Evolutionary conservation across 2,329 filamentous ascomycete species (phyloP).

Genomic region (Colletotrichum lentis): DNA sequence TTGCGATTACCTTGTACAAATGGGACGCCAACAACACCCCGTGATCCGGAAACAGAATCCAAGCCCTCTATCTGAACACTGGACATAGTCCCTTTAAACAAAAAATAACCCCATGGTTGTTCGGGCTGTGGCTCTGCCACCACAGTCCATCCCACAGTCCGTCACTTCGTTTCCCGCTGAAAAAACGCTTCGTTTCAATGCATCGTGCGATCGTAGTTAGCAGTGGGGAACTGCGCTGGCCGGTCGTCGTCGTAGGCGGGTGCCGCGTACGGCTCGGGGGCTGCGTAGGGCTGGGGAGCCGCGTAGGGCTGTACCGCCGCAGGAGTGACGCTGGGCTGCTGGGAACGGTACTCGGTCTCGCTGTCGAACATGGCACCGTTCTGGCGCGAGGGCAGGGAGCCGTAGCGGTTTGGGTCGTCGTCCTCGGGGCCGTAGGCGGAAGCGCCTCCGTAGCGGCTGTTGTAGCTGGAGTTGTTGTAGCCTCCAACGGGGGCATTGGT

Average conservation of each 20-base stretch:
- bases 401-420: slow-evolving; percentile 52
- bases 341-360: slow-evolving; percentile 58
- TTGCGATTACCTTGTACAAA: slow-evolving; percentile 40
- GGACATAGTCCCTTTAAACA: slow-evolving; percentile 19
- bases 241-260: slow-evolving; percentile 51
- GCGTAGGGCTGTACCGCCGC: slow-evolving; percentile 42
- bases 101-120: background rate
- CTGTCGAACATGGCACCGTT: slow-evolving; percentile 57
- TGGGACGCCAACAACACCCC: slow-evolving; percentile 43
- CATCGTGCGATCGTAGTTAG: slow-evolving; percentile 61
- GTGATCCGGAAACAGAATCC: slow-evolving; percentile 28
- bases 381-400: slow-evolving; percentile 48
- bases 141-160: background rate
- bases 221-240: slow-evolving; percentile 64
- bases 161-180: background rate
- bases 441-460: slow-evolving; percentile 46
- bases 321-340: slow-evolving; percentile 46
- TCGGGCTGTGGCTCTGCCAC: slow-evolving; percentile 14
- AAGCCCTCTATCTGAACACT: slow-evolving; percentile 34
- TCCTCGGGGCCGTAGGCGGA: slow-evolving; percentile 43
- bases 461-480: slow-evolving; percentile 49
- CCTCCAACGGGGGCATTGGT: slow-evolving; percentile 42
- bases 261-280: slow-evolving; percentile 47
- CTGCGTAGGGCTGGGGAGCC: slow-evolving; percentile 37
- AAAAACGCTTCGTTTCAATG: slow-evolving; percentile 8